These are phyloP conservation scores for Alternaria sp. DNA, from an alignment of 2,329 filamentous ascomycete genomes.

Conservation along the genomic window DNA sequence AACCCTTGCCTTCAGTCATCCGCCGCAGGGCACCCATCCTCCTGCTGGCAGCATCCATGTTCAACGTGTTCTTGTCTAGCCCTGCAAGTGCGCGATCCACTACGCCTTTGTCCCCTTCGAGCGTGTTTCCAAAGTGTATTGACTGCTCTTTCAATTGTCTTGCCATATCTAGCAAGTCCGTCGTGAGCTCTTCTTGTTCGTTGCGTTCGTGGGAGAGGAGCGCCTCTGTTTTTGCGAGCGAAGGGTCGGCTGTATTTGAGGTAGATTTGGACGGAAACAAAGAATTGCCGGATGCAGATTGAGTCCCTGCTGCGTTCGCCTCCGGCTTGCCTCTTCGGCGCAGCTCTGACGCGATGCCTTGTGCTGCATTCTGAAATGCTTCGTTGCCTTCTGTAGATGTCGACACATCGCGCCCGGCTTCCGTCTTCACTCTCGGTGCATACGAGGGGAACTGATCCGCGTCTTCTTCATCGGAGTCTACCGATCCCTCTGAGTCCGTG, in stretches of 20 bases:
- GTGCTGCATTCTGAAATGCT: conserved; percentile 42
- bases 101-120: conserved; percentile 77
- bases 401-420: conserved; percentile 43
- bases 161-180: conserved; percentile 82
- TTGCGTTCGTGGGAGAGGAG: conserved; percentile 76
- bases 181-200: conserved; percentile 83
- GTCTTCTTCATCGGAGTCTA: conserved; percentile 50
- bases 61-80: conserved; percentile 75
- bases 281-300: conserved; percentile 42
- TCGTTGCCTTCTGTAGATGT: conserved; percentile 37
- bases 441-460: conserved; percentile 52
- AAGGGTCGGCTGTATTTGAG: conserved; percentile 33
- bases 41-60: conserved; percentile 76
- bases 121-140: conserved; percentile 70
- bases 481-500: conserved; percentile 40
- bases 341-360: conserved; percentile 43
- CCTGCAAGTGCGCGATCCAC: conserved; percentile 74
- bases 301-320: conserved; percentile 26
- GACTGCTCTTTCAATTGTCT: conserved; percentile 77
- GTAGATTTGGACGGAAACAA: conserved; percentile 49
- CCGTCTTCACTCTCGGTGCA: conserved; percentile 47
- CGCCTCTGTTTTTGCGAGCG: conserved; percentile 60
- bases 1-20: conserved; percentile 88
- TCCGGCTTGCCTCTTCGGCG: conserved; percentile 36
- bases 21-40: conserved; percentile 77